phyloP scores from a whole-genome alignment of 306 rosid genomes.

The Pyrus betulifolia region DNA sequence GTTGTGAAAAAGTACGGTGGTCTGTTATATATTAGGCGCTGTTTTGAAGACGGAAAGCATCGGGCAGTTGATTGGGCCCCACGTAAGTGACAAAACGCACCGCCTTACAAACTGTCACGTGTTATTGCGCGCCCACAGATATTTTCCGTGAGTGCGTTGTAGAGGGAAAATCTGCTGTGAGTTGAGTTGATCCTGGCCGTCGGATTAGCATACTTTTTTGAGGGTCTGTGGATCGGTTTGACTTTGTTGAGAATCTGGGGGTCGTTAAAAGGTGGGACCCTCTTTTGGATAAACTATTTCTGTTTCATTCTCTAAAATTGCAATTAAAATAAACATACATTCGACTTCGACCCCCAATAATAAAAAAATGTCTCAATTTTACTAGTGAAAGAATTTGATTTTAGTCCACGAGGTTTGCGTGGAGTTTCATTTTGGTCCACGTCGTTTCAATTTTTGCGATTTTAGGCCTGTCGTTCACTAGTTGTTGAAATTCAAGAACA shows the following conservation, averaged over 20 bases:
- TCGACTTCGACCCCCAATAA: too few species aligned
- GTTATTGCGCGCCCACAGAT: neutral
- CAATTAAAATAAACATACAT: neutral
- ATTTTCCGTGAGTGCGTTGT: neutral
- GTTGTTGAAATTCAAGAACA: neutral
- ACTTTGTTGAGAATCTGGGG: neutral
- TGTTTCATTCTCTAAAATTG: neutral
- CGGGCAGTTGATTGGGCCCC: conserved; percentile 11
- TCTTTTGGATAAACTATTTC: neutral
- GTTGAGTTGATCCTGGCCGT: neutral
- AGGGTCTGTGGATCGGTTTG: neutral
- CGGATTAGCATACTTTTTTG: neutral
- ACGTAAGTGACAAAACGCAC: neutral
- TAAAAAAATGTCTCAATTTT: too few species aligned
- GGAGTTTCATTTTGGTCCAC: neutral
- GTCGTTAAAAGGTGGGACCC: neutral
- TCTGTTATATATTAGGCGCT: conserved; percentile 1
- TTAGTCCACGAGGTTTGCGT: neutral
- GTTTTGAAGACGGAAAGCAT: neutral
- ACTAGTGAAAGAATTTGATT: too few species aligned
- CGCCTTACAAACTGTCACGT: neutral
- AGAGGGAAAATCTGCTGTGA: neutral
- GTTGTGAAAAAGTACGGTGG: neutral
- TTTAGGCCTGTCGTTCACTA: neutral
- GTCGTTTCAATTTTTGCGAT: neutral